Base-by-base conservation (phyloP, 1,284 basidiomycete genomes). In the Lignosus rhinocerotis region DNA sequence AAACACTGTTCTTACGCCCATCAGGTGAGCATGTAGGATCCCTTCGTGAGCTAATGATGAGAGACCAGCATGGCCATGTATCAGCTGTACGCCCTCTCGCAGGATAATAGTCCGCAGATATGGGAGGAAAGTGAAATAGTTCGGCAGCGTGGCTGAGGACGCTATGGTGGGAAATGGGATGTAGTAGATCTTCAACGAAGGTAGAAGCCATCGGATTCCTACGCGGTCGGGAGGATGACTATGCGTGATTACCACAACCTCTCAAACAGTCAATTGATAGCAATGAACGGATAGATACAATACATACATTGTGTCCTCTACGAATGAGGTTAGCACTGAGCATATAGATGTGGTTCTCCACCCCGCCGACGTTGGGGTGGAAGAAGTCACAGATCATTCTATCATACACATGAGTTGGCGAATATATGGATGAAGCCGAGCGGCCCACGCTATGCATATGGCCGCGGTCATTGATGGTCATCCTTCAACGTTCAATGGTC, bases 341-440 rank as follows among this genome's bases (percentile, higher is more conserved):
- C 85, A 92, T 93, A 76, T 94, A 98, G 51, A 98, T 96, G 74
- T 98, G 95, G 62, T 88, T 96, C 74, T 99, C 97, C 25, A 99
- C 96, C 10, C 97, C 97, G 25, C 97, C 97, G 2, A 97, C 90
- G 62, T 88, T 84, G 0, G 96, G 96, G 70, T 93, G 89, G 77
- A 98, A 99, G 78, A 98, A 99, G 75, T 99, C 96, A 49, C 89
- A 94, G 48, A 98, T 86, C 92, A 99, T 95, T 30, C 93, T 96
- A 25, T 25, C 25, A 25, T 2, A 25, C 25, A 25, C 4, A 25
- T 25, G 2, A 25, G 25, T 25, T 25, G 25, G 25, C 25, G 4
- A 25, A 25, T 4, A 2, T 2, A 25, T 25, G 25, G 25, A 25
- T 25, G 25, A 25, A 25, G 25, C 25, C 25, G 25, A 25, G 25